Conservation (phyloP, 2,329 filamentous ascomycete species). For the Trichoderma sp. region DNA sequence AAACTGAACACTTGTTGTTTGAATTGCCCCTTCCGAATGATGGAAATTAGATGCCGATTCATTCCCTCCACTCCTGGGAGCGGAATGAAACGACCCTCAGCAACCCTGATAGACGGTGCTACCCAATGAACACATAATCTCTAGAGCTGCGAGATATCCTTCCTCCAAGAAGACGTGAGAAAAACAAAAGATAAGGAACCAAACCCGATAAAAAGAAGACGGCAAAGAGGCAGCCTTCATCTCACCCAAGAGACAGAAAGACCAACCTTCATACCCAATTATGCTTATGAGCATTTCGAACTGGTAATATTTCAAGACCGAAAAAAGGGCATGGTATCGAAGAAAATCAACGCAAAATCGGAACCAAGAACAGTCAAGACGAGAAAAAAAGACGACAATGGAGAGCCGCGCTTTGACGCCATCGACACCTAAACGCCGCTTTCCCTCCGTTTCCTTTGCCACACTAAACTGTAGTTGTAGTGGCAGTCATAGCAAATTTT, state of each 20-base stretch:
- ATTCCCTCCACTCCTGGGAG: neutral
- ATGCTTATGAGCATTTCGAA: constrained; percentile 1
- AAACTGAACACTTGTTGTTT: neutral
- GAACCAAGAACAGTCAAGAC: neutral
- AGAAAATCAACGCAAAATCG: constrained; percentile 1
- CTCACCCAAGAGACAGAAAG: neutral
- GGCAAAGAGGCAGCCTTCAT: neutral
- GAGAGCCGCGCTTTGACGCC: constrained; percentile 31
- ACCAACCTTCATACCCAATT: neutral
- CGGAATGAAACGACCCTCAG: neutral
- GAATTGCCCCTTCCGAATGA: neutral
- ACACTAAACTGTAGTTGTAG: neutral
- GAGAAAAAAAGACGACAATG: neutral
- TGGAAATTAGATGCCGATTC: neutral
- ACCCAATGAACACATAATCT: neutral
- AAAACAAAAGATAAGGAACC: neutral
- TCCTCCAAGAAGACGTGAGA: neutral
- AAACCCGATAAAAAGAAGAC: neutral
- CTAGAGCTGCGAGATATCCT: neutral
- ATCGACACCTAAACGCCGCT: constrained; percentile 35
- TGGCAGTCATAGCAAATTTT: neutral
- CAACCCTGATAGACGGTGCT: neutral
- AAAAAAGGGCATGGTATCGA: constrained; percentile 33
- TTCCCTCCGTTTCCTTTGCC: neutral
- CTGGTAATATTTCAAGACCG: neutral